Conservation (phyloP, 306 rosid species). For the Sicyos baderoa region DNA sequence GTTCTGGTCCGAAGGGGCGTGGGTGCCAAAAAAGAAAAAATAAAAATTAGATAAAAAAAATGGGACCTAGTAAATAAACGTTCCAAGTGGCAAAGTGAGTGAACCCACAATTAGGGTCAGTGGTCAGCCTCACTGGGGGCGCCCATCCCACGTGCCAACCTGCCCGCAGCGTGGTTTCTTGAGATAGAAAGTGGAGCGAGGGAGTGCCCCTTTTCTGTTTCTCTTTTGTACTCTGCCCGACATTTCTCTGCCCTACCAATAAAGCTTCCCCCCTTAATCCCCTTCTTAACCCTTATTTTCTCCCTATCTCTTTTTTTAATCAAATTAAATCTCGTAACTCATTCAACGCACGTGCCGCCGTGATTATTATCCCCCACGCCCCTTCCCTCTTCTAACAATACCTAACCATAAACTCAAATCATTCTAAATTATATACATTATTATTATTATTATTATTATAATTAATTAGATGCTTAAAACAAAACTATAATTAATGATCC, state of each 20-base stretch:
- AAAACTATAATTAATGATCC: slow-evolving; percentile 28
- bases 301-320: background rate
- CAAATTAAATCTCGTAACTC: background rate
- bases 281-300: background rate
- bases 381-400: slow-evolving; percentile 14
- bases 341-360: slow-evolving; percentile 61
- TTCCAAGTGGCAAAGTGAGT: slow-evolving; percentile 30
- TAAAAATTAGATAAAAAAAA: slow-evolving; percentile 18
- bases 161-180: slow-evolving; percentile 44
- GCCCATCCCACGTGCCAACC: slow-evolving; percentile 74
- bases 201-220: slow-evolving; percentile 24
- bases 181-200: slow-evolving; percentile 29
- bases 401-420: background rate
- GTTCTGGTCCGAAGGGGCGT: slow-evolving; percentile 36
- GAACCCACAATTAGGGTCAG: slow-evolving; percentile 38
- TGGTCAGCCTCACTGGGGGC: slow-evolving; percentile 32
- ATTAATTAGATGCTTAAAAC: slow-evolving; percentile 18
- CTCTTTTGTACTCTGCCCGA: slow-evolving; percentile 37
- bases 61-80: slow-evolving; percentile 30
- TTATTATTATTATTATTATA: background rate
- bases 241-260: slow-evolving; percentile 53
- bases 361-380: slow-evolving; percentile 45
- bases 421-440: background rate
- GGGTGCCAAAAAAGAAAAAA: slow-evolving; percentile 41
- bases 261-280: background rate